Conservation (phyloP, 129 eudicot genomes). For the Kitagawia praeruptora region DNA sequence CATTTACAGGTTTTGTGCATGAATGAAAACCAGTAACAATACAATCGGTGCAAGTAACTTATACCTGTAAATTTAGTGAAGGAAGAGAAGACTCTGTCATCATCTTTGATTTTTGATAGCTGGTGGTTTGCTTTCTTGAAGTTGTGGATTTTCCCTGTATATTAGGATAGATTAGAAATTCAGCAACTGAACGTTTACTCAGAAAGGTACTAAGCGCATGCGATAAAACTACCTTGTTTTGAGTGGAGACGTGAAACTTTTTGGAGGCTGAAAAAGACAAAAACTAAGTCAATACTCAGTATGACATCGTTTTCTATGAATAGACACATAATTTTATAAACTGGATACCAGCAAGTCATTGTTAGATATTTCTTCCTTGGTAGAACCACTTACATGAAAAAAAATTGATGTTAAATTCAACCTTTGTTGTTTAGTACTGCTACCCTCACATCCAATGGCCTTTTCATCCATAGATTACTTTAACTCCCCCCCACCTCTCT, state of each 20-base stretch:
- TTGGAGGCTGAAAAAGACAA: slow-evolving; percentile 38
- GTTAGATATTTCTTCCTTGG: background rate
- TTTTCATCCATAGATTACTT: background rate
- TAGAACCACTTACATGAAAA: background rate
- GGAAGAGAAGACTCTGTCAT: slow-evolving; percentile 8
- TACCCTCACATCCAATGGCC: background rate
- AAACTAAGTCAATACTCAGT: slow-evolving; percentile 8
- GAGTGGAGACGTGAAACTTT: slow-evolving; percentile 24
- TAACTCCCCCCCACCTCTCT: background rate
- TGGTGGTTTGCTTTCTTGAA: slow-evolving; percentile 19
- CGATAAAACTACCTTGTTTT: slow-evolving; percentile 32
- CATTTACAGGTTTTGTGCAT: background rate
- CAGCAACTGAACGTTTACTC: background rate
- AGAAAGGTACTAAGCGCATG: background rate
- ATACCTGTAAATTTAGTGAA: slow-evolving; percentile 23
- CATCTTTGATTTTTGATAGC: slow-evolving; percentile 22
- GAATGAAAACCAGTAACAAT: background rate
- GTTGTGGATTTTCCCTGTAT: slow-evolving; percentile 33
- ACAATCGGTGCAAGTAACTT: background rate
- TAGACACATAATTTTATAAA: background rate
- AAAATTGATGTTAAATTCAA: background rate
- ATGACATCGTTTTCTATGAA: slow-evolving; percentile 2
- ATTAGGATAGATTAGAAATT: background rate
- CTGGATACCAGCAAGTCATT: background rate
- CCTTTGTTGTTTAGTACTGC: background rate